Percentiles rank a stretch among this genome's conserved stretches.
Evolutionary conservation across 1,139 yeast species (phyloP).

Genomic region (Tardiomyces digboiensis): DNA sequence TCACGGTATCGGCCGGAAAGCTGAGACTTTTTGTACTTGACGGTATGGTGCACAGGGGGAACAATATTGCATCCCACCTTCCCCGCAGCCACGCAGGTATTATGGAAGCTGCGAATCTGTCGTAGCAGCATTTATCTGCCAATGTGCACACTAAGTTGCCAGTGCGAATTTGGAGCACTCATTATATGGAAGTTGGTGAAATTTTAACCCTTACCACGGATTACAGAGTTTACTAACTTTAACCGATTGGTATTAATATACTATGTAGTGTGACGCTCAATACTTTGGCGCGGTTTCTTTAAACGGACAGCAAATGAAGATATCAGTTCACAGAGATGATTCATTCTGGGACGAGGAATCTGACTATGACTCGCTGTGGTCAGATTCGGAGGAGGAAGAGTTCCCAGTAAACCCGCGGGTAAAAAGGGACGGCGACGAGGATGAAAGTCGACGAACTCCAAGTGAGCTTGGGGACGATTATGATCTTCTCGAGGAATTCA

Average conservation of each 20-base stretch:
- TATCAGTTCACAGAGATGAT: neutral
- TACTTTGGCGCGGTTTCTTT: too few species aligned
- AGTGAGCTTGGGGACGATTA: too few species aligned
- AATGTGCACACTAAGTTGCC: too few species aligned
- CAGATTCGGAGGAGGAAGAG: constrained; percentile 15
- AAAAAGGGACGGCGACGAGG: neutral
- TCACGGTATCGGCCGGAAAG: constrained; percentile 52
- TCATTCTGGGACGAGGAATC: constrained; percentile 4
- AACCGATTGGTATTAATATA: too few species aligned
- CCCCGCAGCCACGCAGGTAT: neutral
- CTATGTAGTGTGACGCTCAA: too few species aligned
- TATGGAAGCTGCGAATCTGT: neutral
- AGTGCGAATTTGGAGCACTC: too few species aligned
- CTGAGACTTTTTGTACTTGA: constrained; percentile 60
- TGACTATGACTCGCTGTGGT: constrained; percentile 14
- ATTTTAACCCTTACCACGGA: too few species aligned
- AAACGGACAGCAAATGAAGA: neutral
- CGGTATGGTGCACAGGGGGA: constrained; percentile 86
- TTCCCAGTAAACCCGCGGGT: constrained; percentile 12
- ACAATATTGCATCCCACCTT: constrained; percentile 45
- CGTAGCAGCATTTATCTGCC: neutral
- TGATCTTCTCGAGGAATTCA: neutral
- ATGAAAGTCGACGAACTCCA: neutral
- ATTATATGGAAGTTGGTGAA: too few species aligned
- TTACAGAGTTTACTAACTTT: too few species aligned